These are phyloP conservation scores for Penicillium mononematosum DNA, from an alignment of 495 filamentous ascomycete species.

Conservation along the genomic window DNA sequence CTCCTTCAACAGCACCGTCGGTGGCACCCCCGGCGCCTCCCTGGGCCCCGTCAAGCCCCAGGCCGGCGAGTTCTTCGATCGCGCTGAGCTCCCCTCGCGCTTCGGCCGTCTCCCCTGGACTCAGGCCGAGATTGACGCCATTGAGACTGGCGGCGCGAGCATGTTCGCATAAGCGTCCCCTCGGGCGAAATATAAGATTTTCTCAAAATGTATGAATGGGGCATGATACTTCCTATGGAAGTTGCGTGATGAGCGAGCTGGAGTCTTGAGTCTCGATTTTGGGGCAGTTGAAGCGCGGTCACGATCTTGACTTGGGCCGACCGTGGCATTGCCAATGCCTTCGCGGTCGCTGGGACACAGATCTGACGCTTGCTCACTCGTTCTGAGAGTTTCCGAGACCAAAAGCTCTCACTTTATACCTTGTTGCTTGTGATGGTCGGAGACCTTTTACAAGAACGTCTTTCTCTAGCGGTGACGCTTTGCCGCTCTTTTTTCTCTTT, in stretches of 20 bases:
- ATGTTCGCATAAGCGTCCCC: constrained; percentile 47
- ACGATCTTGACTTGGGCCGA: constrained; percentile 12
- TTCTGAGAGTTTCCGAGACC: constrained; percentile 4
- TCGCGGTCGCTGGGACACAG: constrained; percentile 2
- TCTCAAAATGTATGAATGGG: constrained; percentile 22
- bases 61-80: constrained; percentile 81
- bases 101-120: constrained; percentile 74
- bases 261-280: constrained; percentile 3
- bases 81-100: constrained; percentile 76
- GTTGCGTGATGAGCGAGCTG: constrained; percentile 14
- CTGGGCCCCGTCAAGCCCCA: constrained; percentile 70
- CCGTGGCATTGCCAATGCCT: not conserved
- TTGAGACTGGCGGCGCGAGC: constrained; percentile 88
- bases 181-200: constrained; percentile 10
- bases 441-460: constrained; percentile 4
- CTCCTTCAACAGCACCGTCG: constrained; percentile 55
- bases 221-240: constrained; percentile 26
- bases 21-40: constrained; percentile 60
- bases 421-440: constrained; percentile 1
- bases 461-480: constrained; percentile 11
- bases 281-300: constrained; percentile 11
- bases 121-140: constrained; percentile 85
- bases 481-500: constrained; percentile 17
- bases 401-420: constrained; percentile 8
- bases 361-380: constrained; percentile 1